These are phyloP conservation scores for Powellomyces hirtus DNA, from an alignment of 192 early-diverging fungal genomes.

Conservation along the genomic window DNA sequence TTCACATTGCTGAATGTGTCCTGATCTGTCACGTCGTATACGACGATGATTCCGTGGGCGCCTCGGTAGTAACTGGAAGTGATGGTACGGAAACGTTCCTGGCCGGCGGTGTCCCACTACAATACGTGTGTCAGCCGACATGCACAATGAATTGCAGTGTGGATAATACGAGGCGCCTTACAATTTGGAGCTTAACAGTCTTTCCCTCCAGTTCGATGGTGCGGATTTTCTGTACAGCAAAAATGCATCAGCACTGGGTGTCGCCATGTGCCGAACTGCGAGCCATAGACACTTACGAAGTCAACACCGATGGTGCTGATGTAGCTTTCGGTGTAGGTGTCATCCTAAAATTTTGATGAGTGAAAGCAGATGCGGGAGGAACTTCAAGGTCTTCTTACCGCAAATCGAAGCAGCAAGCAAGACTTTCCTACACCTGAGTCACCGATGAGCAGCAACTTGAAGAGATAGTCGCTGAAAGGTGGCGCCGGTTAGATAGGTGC, in stretches of 20 bases:
- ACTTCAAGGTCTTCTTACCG: constrained; percentile 38
- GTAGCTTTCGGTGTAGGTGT: constrained; percentile 98
- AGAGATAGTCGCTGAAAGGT: constrained; percentile 98
- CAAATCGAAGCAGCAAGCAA: constrained; percentile 94
- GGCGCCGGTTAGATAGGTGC: too few relatives aligned
- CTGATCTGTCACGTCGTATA: constrained; percentile 96
- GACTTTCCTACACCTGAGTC: constrained; percentile 99
- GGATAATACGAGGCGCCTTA: constrained; percentile 32
- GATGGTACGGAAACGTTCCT: constrained; percentile 98
- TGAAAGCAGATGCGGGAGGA: background rate
- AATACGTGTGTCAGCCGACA: too few relatives aligned
- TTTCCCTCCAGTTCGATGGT: constrained; percentile 99
- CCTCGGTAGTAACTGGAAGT: constrained; percentile 97
- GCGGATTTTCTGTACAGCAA: constrained; percentile 81
- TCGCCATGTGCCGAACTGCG: too few relatives aligned
- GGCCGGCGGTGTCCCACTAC: constrained; percentile 97
- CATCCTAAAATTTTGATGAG: constrained; percentile 78
- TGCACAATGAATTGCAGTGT: background rate
- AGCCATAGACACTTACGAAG: constrained; percentile 76
- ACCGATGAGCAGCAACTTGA: constrained; percentile 98
- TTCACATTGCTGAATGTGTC: constrained; percentile 96
- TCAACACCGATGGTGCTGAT: constrained; percentile 99
- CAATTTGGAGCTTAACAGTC: constrained; percentile 96
- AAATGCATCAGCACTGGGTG: constrained; percentile 1
- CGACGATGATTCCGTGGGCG: constrained; percentile 98